Base-by-base conservation (phyloP, 1,139 yeast species). In the Diutina rugosa region DNA sequence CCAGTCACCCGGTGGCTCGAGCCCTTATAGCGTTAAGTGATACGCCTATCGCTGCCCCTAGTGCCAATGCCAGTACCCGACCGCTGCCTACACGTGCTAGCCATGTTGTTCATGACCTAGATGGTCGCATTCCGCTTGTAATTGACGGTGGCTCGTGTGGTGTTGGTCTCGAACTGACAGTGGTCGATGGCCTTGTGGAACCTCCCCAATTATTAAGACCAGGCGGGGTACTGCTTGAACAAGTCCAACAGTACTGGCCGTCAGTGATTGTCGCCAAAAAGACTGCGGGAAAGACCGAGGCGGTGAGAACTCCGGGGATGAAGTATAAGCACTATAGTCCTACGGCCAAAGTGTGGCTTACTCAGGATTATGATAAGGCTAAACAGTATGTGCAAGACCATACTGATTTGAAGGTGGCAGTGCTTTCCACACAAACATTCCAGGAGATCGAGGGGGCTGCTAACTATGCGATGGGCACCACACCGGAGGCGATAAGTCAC, bases 241-340 rank as follows among this genome's bases (percentile, higher is more conserved):
- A 87, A 51, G 84, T 93, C 46, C 71, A 73, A 55, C 59, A 69
- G 57, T 57, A 57, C 45, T 91, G 97, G 97, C 63, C 69, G 7
- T 66, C 82, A 55, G 79, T 89, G 2, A 69, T 80, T 1, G 72
- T 87, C 4, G 95, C 89, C 1, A 84, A 81, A 62, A 79, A 82
- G 59, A 79, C 81, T 0, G 90, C 91, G 0, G 84, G 80, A 1
- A 75, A 76, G 28, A 69, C 76, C 56, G 97, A 87, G 64, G 77
- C 84, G 0, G 98, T 91, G 0, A 79, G 87, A 62, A 93, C 99
- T 0, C 99, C 99, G 0, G 99, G 99, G 0, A 93, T 93, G 99
- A 93, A 93, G 66, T 93, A 93, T 67, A 84, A 89, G 63, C 99
- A 93, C 68, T 93, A 93, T 69, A 88, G 97, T 0, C 99, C 99